phyloP scores from a whole-genome alignment of 106 monocot species.

The Gastrodia elata region DNA sequence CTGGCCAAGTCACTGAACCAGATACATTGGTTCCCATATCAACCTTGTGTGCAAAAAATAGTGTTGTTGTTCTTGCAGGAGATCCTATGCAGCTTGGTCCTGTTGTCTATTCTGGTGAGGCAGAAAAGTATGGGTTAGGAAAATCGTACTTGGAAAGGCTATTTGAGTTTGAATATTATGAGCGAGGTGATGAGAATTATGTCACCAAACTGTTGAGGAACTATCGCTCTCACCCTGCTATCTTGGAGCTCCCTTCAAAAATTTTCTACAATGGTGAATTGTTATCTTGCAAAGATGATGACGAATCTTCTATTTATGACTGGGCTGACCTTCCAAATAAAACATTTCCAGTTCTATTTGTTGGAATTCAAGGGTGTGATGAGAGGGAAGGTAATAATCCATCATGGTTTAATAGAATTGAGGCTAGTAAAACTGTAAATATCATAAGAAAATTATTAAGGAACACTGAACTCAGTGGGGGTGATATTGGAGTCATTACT shows the following conservation, averaged over 20 bases:
- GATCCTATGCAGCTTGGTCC: conserved; percentile 94
- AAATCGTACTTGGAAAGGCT: conserved; percentile 78
- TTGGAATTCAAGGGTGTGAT: conserved; percentile 94
- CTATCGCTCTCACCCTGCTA: conserved; percentile 87
- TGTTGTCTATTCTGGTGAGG: conserved; percentile 58
- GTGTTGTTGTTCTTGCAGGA: conserved; percentile 79
- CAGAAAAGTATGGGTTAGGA: conserved; percentile 55
- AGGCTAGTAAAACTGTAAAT: conserved; percentile 86
- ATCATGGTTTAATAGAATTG: conserved; percentile 98
- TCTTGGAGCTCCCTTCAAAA: conserved; percentile 82
- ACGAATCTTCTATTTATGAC: conserved; percentile 44
- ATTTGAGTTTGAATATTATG: conserved; percentile 58
- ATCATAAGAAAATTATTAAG: conserved; percentile 50
- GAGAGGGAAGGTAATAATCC: conserved; percentile 93
- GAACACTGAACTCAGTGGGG: conserved; percentile 31
- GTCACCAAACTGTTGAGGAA: conserved; percentile 82
- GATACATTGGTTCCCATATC: conserved; percentile 85
- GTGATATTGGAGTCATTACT: conserved; percentile 85
- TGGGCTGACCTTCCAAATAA: conserved; percentile 56
- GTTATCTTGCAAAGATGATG: conserved; percentile 64
- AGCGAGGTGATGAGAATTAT: conserved; percentile 52
- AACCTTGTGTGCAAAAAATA: conserved; percentile 41
- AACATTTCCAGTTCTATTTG: conserved; percentile 73
- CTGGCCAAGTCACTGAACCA: conserved; percentile 92
- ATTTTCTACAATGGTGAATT: conserved; percentile 75